These are phyloP conservation scores for Trametes pubescens DNA, from an alignment of 1,284 basidiomycete species.

Conservation along the genomic window DNA sequence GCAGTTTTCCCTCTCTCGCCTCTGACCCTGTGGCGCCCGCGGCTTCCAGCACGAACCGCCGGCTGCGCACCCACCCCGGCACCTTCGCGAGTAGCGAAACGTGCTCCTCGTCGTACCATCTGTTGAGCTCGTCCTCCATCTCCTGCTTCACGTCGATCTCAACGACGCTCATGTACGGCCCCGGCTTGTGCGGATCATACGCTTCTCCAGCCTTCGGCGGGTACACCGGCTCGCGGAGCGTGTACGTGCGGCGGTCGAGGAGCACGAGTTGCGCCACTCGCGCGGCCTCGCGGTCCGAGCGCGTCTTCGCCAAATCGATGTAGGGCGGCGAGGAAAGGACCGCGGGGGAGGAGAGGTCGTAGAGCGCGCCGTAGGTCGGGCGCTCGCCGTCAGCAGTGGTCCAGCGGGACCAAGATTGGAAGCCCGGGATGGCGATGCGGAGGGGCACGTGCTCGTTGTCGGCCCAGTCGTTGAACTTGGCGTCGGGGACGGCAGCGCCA, in stretches of 20 bases:
- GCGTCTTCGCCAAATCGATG: constrained; percentile 57
- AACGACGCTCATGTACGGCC: constrained; percentile 44
- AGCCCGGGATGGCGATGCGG: constrained; percentile 58
- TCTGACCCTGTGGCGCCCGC: constrained; percentile 25
- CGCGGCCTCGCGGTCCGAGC: constrained; percentile 60
- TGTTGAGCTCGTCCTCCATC: constrained; percentile 50
- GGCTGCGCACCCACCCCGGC: constrained; percentile 46
- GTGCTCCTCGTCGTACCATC: constrained; percentile 49
- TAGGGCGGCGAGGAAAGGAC: constrained; percentile 57
- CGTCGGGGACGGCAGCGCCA: constrained; percentile 38
- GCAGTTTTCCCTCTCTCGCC: constrained; percentile 30
- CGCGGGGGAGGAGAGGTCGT: constrained; percentile 58
- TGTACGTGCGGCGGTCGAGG: constrained; percentile 62
- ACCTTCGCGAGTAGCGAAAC: constrained; percentile 43
- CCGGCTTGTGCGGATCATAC: constrained; percentile 40
- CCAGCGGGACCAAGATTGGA: constrained; percentile 61
- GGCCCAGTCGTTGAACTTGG: constrained; percentile 61
- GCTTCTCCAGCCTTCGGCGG: constrained; percentile 40
- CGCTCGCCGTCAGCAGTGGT: constrained; percentile 49
- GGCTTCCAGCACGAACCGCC: constrained; percentile 45
- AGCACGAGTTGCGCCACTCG: constrained; percentile 55
- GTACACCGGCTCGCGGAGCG: constrained; percentile 42
- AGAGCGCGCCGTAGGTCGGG: constrained; percentile 61
- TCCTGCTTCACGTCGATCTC: constrained; percentile 44
- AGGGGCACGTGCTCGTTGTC: constrained; percentile 71